Base-by-base conservation (phyloP, 1,284 basidiomycete genomes). In the Irpex sp. region DNA sequence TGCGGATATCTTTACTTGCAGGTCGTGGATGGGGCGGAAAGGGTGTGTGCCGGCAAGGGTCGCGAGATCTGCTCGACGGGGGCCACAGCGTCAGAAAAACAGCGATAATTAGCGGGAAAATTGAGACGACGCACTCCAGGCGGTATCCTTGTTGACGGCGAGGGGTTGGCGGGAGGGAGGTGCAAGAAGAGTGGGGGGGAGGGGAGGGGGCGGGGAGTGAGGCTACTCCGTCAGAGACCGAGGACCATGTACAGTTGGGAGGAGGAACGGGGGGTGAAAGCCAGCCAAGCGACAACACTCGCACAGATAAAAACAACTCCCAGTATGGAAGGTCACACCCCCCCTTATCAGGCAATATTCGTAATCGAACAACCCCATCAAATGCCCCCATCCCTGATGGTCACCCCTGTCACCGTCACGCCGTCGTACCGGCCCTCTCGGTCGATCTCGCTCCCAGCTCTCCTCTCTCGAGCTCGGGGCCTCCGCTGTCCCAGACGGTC, bases 41-140 rank as follows among this genome's bases (percentile, higher is more conserved):
- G 77, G 77, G 76, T 83, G 89, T 84, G 82, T 60, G 88, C 90
- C 89, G 90, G 84, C 87, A 90, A 93, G 93, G 93, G 93, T 94
- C 93, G 93, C 93, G 93, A 95, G 92, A 87, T 84, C 90, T 93
- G 76, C 48, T 57, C 15, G 58, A 59, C 56, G 57, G 58, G 61
- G 54, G 55, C 62, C 59, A 26, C 11, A 44, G 62, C 60, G 64
- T 34, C 6, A 55, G 58, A 63, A 48, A 36, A 62, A 57, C 38
- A 31, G 49, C 57, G 38, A 48, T 37, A 21, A 40, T 47, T 31
- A 38, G 61, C 47, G 36, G 37, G n/a, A 54, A 62, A 62, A 52
- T 40, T 59, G 40, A 56, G 54, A 9, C 54, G n/a, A 77, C 82
- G 54, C 68, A 89, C 88, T 76, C 84, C 89, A 91, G 82, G 90